These are phyloP conservation scores for Dissophora ornata DNA, from an alignment of 192 early-diverging fungal genomes.

Conservation along the genomic window DNA sequence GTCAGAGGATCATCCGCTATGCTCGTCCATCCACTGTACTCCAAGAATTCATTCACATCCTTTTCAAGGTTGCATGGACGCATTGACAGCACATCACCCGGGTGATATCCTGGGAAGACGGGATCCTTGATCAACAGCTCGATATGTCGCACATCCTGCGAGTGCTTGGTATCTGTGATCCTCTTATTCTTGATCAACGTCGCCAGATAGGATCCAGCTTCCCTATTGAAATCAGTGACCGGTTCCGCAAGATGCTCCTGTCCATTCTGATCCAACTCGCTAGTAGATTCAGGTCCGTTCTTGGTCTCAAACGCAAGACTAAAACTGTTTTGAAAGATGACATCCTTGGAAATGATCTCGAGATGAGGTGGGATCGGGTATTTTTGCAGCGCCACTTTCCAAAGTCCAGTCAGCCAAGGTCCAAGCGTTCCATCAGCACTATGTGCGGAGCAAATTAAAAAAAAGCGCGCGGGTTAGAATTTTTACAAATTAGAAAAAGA, in stretches of 20 bases:
- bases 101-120: constrained; percentile 62
- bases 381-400: constrained; percentile 68
- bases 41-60: constrained; percentile 79
- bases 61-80: constrained; percentile 74
- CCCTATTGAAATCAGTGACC: constrained; percentile 46
- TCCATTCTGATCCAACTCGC: no score
- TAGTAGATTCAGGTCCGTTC: neutral
- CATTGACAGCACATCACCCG: constrained; percentile 87
- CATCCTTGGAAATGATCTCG: constrained; percentile 63
- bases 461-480: no score
- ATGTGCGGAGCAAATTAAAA: neutral
- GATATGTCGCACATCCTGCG: constrained; percentile 93
- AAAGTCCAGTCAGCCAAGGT: constrained; percentile 87
- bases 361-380: constrained; percentile 71
- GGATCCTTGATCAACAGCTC: constrained; percentile 62
- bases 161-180: constrained; percentile 82
- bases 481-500: no score
- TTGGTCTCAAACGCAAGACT: constrained; percentile 15
- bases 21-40: constrained; percentile 74
- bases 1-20: constrained; percentile 72
- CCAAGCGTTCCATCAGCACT: constrained; percentile 87
- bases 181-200: constrained; percentile 69
- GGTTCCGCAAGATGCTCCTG: constrained; percentile 22
- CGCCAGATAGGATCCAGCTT: constrained; percentile 49
- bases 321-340: constrained; percentile 55